Conservation (phyloP, 331 rosid genomes). For the Pyrus hybrid region DNA sequence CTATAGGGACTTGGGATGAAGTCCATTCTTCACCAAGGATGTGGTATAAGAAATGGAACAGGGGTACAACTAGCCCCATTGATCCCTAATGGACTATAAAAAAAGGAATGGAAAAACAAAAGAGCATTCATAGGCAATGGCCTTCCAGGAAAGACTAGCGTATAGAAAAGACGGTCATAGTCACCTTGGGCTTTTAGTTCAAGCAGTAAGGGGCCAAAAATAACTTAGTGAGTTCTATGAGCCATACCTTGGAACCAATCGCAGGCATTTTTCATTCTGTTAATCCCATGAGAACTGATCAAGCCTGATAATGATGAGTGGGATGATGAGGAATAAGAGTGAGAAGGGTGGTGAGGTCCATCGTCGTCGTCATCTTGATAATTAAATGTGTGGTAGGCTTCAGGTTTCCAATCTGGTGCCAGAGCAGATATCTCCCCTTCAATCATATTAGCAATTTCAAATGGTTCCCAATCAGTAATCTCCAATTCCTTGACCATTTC, state of each 20-base stretch:
- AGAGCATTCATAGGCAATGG: neutral
- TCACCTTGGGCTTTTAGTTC: no score
- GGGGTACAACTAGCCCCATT: neutral
- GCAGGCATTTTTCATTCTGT: slow-evolving; percentile 27
- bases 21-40: neutral
- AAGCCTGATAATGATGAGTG: slow-evolving; percentile 37
- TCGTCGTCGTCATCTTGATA: slow-evolving; percentile 41
- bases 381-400: slow-evolving; percentile 26
- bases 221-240: neutral
- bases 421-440: slow-evolving; percentile 62
- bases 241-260: slow-evolving; percentile 55
- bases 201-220: no score
- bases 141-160: neutral
- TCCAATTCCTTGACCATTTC: slow-evolving; percentile 96
- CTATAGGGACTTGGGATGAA: neutral
- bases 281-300: slow-evolving; percentile 25
- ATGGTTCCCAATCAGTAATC: slow-evolving; percentile 72
- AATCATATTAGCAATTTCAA: slow-evolving; percentile 73
- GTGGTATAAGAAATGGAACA: neutral
- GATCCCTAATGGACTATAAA: neutral
- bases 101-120: no score
- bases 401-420: slow-evolving; percentile 48
- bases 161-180: neutral
- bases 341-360: slow-evolving; percentile 31
- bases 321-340: slow-evolving; percentile 42